Evolutionary conservation across 2,329 filamentous ascomycete genomes (phyloP).

Genomic region (Phyllosticta citribraziliensis): DNA sequence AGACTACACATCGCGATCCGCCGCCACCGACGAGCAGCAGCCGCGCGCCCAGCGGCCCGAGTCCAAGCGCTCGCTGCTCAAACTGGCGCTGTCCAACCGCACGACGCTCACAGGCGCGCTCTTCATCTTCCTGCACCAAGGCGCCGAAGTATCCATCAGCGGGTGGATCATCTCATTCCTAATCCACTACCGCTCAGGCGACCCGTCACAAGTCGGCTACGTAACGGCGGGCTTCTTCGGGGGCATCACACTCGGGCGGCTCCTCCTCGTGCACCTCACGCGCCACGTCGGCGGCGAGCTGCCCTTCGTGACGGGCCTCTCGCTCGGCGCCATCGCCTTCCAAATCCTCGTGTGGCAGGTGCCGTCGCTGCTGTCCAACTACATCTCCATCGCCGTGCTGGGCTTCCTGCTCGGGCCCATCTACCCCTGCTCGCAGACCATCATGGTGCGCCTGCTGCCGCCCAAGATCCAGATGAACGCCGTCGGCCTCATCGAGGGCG

Average conservation of each 20-base stretch:
- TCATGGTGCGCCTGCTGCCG: slow-evolving; percentile 53
- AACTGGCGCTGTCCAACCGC: slow-evolving; percentile 39
- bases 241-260: slow-evolving; percentile 68
- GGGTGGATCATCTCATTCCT: slow-evolving; percentile 84
- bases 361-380: slow-evolving; percentile 52
- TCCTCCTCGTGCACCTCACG: slow-evolving; percentile 58
- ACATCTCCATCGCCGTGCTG: slow-evolving; percentile 47
- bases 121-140: slow-evolving; percentile 82
- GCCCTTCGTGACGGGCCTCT: slow-evolving; percentile 54
- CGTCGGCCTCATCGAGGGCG: slow-evolving; percentile 58
- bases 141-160: slow-evolving; percentile 72
- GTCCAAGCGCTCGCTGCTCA: slow-evolving; percentile 41
- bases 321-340: slow-evolving; percentile 53
- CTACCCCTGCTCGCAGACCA: slow-evolving; percentile 61
- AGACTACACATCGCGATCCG: background rate
- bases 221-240: slow-evolving; percentile 61
- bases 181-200: slow-evolving; percentile 59
- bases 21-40: slow-evolving; percentile 14
- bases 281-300: slow-evolving; percentile 58
- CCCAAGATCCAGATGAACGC: slow-evolving; percentile 51
- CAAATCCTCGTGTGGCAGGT: slow-evolving; percentile 72
- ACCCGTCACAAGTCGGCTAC: slow-evolving; percentile 65
- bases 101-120: slow-evolving; percentile 64
- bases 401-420: slow-evolving; percentile 69
- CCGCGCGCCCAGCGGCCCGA: background rate